Conservation (phyloP, 2,329 filamentous ascomycete species). For the Hypoxylon sp. region DNA sequence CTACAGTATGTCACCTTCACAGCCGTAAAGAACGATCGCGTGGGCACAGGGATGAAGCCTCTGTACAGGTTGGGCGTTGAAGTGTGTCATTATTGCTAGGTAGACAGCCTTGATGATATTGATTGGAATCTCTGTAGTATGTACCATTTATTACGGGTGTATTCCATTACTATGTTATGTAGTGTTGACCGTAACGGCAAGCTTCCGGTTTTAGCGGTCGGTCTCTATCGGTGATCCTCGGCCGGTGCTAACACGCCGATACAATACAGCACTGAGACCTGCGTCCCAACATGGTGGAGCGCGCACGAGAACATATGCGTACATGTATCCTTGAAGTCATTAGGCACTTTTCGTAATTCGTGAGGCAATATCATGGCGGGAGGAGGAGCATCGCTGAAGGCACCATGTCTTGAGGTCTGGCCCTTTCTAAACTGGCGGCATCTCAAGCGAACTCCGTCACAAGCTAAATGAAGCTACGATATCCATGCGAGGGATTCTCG, state of each 20-base stretch:
- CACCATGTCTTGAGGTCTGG: constrained; percentile 17
- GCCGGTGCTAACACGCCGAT: constrained; percentile 30
- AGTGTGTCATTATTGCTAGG: constrained; percentile 18
- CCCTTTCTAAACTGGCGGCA: constrained; percentile 15
- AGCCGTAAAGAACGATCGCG: constrained; percentile 15
- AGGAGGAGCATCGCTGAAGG: constrained; percentile 21
- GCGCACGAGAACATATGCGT: constrained; percentile 15
- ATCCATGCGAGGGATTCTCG: no score
- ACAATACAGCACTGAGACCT: constrained; percentile 33
- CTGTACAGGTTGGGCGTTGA: constrained; percentile 8
- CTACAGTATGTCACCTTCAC: constrained; percentile 15
- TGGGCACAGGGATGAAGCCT: constrained; percentile 25
- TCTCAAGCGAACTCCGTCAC: constrained; percentile 8
- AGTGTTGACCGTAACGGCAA: constrained; percentile 29
- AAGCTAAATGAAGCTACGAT: no score
- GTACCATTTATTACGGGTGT: constrained; percentile 21
- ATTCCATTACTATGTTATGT: constrained; percentile 20
- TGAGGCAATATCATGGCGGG: no score
- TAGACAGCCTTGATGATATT: constrained; percentile 26
- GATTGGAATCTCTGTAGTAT: no score
- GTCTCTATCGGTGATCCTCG: constrained; percentile 34
- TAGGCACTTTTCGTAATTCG: no score
- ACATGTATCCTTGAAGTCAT: constrained; percentile 15
- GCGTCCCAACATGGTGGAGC: constrained; percentile 17
- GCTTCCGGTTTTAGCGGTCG: constrained; percentile 38